These are phyloP conservation scores for Populus simonii DNA, from an alignment of 345 rosid species.

Conservation along the genomic window DNA sequence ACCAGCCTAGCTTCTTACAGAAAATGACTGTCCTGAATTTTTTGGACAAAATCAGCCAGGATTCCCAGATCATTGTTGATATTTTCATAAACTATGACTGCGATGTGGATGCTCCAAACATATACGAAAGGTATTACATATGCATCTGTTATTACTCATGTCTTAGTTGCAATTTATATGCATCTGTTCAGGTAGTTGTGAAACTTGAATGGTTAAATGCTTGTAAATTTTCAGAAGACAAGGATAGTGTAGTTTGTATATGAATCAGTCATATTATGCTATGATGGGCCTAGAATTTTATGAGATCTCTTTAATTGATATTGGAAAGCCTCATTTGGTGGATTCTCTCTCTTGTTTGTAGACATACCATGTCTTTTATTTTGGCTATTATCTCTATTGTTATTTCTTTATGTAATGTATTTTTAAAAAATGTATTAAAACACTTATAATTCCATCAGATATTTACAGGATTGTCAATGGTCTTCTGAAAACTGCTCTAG, in stretches of 20 bases:
- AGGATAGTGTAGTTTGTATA: background rate
- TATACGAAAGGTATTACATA: conserved; percentile 79
- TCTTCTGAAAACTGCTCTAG: conserved; percentile 88
- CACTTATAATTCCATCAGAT: conserved; percentile 93
- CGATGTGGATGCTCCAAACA: conserved; percentile 89
- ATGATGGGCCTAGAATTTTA: background rate
- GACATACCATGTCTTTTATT: background rate
- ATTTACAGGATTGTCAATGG: conserved; percentile 98
- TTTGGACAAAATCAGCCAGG: conserved; percentile 74
- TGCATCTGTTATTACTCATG: background rate
- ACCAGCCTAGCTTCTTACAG: conserved; percentile 96
- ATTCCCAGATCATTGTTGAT: conserved; percentile 77
- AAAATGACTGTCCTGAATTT: conserved; percentile 89
- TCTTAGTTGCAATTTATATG: background rate
- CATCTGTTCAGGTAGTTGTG: background rate
- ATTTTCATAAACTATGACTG: conserved; percentile 94
- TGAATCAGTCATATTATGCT: background rate
- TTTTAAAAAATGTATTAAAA: conserved; percentile 53
- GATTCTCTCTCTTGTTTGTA: background rate
- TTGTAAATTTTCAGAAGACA: background rate
- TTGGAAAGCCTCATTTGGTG: background rate
- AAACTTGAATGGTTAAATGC: background rate
- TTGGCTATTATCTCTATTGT: background rate
- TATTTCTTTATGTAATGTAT: background rate
- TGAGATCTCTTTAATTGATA: background rate